Evolutionary conservation across 768 basidiomycete genomes (phyloP).

Genomic region (Rossbeevera mucosa): DNA sequence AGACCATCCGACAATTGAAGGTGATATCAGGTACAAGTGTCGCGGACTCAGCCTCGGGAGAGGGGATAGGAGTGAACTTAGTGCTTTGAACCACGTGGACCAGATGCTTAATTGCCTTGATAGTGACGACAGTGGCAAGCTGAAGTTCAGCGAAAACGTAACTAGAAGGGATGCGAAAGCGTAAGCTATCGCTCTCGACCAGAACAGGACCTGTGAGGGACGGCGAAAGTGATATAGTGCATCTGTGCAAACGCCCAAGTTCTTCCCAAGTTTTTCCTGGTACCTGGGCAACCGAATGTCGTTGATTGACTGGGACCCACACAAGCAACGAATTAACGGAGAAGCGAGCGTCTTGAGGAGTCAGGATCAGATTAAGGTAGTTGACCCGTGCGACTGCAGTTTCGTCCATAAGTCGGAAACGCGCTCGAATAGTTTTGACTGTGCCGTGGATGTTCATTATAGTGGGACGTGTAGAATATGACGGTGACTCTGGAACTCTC

Average conservation of each 20-base stretch:
- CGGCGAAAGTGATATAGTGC: slow-evolving; percentile 38
- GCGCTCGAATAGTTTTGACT: slow-evolving; percentile 45
- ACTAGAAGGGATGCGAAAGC: slow-evolving; percentile 74
- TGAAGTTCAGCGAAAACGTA: slow-evolving; percentile 75
- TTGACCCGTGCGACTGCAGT: slow-evolving; percentile 38
- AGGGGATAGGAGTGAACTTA: slow-evolving; percentile 48
- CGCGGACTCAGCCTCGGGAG: slow-evolving; percentile 66
- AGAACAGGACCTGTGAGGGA: slow-evolving; percentile 38
- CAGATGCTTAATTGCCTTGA: slow-evolving; percentile 75
- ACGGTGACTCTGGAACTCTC: slow-evolving; percentile 13
- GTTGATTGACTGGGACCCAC: slow-evolving; percentile 51
- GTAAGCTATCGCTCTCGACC: slow-evolving; percentile 58
- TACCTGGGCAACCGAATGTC: slow-evolving; percentile 30
- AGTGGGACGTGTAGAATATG: slow-evolving; percentile 13
- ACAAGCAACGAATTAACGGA: slow-evolving; percentile 42
- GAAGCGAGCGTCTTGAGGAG: slow-evolving; percentile 23
- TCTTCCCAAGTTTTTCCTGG: slow-evolving; percentile 66
- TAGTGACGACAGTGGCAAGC: slow-evolving; percentile 58
- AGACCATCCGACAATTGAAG: slow-evolving; percentile 56
- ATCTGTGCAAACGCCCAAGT: slow-evolving; percentile 53
- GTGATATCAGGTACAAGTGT: slow-evolving; percentile 64
- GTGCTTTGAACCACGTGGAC: slow-evolving; percentile 49
- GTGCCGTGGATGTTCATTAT: slow-evolving; percentile 28
- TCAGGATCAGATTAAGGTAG: slow-evolving; percentile 19
- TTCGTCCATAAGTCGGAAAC: slow-evolving; percentile 46